Evolutionary conservation across 2,329 filamentous ascomycete species (phyloP).

Genomic region (Rugonectria rugulosa): DNA sequence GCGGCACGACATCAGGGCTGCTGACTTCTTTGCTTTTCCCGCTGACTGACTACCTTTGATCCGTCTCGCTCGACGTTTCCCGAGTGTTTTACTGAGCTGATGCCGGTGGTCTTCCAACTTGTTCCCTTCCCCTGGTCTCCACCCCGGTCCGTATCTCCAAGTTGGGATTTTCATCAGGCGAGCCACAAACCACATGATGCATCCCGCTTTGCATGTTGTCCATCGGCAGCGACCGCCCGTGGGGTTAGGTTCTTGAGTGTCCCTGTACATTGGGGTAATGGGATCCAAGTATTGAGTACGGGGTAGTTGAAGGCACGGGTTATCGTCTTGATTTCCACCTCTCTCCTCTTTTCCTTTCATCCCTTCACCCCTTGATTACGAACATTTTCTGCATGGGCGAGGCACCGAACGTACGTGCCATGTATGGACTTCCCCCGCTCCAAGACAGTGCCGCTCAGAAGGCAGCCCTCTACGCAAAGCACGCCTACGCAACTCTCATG

Average conservation of each 20-base stretch:
- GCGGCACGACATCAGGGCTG: neutral
- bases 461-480: too few species aligned
- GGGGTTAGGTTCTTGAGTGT: neutral
- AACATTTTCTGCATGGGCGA: too few species aligned
- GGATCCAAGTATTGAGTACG: neutral
- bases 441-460: too few species aligned
- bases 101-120: slow-evolving; percentile 4
- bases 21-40: neutral
- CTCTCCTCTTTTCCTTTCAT: too few species aligned
- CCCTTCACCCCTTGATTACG: too few species aligned
- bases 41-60: neutral
- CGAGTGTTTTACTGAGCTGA: neutral
- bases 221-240: neutral
- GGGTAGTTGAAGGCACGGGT: too few species aligned
- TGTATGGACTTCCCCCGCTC: too few species aligned
- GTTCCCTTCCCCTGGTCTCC: slow-evolving; percentile 2
- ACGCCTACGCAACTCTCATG: too few species aligned
- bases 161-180: slow-evolving; percentile 8
- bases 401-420: too few species aligned
- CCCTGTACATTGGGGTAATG: slow-evolving; percentile 4
- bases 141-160: slow-evolving; percentile 9
- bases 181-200: slow-evolving; percentile 7
- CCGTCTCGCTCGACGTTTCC: neutral
- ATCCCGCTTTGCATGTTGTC: neutral
- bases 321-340: too few species aligned